phyloP scores from a whole-genome alignment of 2,329 filamentous ascomycete genomes.

The Microcyclospora pomicola region DNA sequence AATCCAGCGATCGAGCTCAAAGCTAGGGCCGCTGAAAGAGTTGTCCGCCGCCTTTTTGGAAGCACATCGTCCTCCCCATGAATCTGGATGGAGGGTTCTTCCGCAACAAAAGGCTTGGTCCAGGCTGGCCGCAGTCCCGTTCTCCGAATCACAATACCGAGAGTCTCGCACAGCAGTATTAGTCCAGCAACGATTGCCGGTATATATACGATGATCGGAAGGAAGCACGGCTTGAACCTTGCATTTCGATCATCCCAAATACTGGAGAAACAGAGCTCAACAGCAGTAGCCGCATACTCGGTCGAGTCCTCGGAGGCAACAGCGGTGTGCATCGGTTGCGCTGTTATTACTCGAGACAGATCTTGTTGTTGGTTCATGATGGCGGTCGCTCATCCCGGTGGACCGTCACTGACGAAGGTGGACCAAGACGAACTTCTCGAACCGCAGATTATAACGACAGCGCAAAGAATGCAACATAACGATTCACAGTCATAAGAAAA shows the following conservation, averaged over 20 bases:
- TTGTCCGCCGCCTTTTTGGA: conserved; percentile 18
- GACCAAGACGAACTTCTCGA: too few relatives aligned
- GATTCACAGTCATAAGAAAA: too few relatives aligned
- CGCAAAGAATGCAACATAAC: too few relatives aligned
- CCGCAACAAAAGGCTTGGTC: conserved; percentile 38
- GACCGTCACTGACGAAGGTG: too few relatives aligned
- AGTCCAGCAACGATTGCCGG: conserved; percentile 25
- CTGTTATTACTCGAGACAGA: too few relatives aligned
- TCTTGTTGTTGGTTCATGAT: too few relatives aligned
- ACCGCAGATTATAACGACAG: too few relatives aligned
- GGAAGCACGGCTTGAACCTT: conserved; percentile 28
- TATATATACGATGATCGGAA: conserved; percentile 25
- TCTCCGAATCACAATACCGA: conserved; percentile 17
- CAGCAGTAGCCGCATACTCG: too few relatives aligned
- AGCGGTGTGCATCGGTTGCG: too few relatives aligned
- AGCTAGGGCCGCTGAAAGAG: conserved; percentile 8
- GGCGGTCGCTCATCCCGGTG: too few relatives aligned
- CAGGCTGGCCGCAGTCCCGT: conserved; percentile 31
- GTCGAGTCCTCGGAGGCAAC: too few relatives aligned
- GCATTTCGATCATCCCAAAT: conserved; percentile 24
- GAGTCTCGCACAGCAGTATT: conserved; percentile 24
- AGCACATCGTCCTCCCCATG: conserved; percentile 15
- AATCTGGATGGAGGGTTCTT: conserved; percentile 16
- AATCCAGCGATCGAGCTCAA: conserved; percentile 9
- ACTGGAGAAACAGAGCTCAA: conserved; percentile 11